Evolutionary conservation across 1,284 basidiomycete species (phyloP).

Genomic region (Ceratobasidium sp.): DNA sequence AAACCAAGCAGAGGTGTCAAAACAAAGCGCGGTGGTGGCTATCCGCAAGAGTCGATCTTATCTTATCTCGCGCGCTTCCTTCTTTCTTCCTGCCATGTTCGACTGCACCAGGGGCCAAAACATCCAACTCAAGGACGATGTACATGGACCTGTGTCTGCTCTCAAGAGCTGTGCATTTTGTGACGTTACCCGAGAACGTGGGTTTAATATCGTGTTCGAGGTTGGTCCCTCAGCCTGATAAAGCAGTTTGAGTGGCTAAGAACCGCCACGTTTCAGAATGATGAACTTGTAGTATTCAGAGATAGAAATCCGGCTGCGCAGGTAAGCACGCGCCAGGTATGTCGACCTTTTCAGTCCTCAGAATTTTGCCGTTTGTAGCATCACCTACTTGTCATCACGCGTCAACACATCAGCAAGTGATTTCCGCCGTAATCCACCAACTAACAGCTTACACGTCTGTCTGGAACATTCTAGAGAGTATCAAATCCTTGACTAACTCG

Average conservation of each 20-base stretch:
- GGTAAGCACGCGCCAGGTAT: neutral
- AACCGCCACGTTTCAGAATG: constrained; percentile 45
- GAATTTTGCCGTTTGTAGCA: constrained; percentile 18
- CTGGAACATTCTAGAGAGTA: constrained; percentile 46
- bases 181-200: constrained; percentile 58
- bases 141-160: neutral
- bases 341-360: neutral
- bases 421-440: neutral
- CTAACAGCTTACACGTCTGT: constrained; percentile 40
- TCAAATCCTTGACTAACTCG: constrained; percentile 48
- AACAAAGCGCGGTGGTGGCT: neutral
- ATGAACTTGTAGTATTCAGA: constrained; percentile 53
- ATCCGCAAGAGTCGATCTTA: neutral
- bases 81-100: constrained; percentile 8
- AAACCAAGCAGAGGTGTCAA: neutral
- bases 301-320: constrained; percentile 54
- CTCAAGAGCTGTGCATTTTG: constrained; percentile 62
- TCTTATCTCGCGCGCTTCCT: neutral
- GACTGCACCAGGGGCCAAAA: constrained; percentile 1
- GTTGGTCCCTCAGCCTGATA: constrained; percentile 50
- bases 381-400: constrained; percentile 56
- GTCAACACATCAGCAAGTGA: constrained; percentile 49
- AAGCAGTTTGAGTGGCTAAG: neutral
- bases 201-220: constrained; percentile 69
- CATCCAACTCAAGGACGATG: constrained; percentile 23